Conservation (phyloP, 768 basidiomycete species). For the Russula abietina region DNA sequence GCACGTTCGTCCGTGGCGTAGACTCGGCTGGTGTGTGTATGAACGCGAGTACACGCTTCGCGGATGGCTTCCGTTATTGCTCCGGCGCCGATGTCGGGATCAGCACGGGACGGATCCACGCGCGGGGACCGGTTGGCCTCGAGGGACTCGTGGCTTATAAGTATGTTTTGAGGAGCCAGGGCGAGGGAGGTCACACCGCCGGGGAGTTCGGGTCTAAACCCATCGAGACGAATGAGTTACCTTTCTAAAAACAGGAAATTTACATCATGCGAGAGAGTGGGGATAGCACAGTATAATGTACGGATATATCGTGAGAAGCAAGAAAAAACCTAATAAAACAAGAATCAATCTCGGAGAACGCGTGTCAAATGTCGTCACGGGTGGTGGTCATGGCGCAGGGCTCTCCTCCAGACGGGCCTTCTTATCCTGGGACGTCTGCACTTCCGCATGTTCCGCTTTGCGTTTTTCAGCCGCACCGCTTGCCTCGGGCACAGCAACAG, state of each 20-base stretch:
- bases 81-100: constrained; percentile 99
- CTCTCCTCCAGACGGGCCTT: constrained; percentile 54
- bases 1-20: constrained; percentile 77
- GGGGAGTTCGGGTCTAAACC: constrained; percentile 71
- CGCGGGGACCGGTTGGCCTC: constrained; percentile 91
- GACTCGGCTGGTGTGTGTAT: constrained; percentile 91
- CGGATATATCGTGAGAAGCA: not conserved
- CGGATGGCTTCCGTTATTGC: constrained; percentile 94
- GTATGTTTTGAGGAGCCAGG: constrained; percentile 81
- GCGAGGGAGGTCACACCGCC: constrained; percentile 72
- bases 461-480: constrained; percentile 44
- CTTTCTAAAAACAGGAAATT: constrained; percentile 36
- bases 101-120: constrained; percentile 93
- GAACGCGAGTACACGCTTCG: constrained; percentile 93
- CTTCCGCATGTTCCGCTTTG: constrained; percentile 60
- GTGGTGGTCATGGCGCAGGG: constrained; percentile 24
- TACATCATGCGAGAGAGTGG: not conserved
- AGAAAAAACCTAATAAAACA: not conserved
- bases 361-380: too few relatives aligned
- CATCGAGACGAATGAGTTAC: constrained; percentile 43
- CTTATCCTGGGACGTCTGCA: constrained; percentile 48
- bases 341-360: not conserved
- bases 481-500: constrained; percentile 32
- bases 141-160: constrained; percentile 95
- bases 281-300: constrained; percentile 12